Evolutionary conservation across 495 filamentous ascomycete species (phyloP).

Genomic region (Cladorrhinum samala): DNA sequence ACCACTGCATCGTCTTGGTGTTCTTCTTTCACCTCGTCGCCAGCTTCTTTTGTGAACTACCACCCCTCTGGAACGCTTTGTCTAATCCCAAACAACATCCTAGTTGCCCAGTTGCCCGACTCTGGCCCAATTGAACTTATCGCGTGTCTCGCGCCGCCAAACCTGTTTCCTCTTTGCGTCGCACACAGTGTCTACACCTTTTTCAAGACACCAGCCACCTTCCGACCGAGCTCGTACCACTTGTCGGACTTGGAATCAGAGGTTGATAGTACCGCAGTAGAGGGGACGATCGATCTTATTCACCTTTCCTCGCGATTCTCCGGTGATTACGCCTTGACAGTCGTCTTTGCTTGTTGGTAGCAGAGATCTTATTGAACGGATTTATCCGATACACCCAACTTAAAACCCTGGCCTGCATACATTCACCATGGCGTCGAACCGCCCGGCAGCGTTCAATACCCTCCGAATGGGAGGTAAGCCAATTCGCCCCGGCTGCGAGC

Average conservation of each 20-base stretch:
- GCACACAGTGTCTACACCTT: neutral
- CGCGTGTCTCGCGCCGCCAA: neutral
- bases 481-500: neutral
- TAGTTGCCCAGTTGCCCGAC: neutral
- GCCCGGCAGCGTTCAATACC: constrained; percentile 48
- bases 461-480: constrained; percentile 50
- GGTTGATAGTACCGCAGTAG: neutral
- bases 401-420: constrained; percentile 16
- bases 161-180: neutral
- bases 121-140: neutral
- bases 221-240: neutral
- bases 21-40: constrained; percentile 5
- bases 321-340: neutral
- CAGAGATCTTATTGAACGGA: neutral
- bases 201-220: constrained; percentile 2
- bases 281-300: neutral
- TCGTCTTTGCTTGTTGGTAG: neutral
- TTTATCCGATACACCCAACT: constrained; percentile 28
- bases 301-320: neutral
- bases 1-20: constrained; percentile 1
- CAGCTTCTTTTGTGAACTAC: constrained; percentile 7
- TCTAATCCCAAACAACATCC: neutral
- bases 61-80: neutral
- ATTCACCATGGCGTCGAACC: constrained; percentile 43
- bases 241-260: neutral